Evolutionary conservation across 2,329 filamentous ascomycete genomes (phyloP).

Genomic region (Furcasterigmium sp.): DNA sequence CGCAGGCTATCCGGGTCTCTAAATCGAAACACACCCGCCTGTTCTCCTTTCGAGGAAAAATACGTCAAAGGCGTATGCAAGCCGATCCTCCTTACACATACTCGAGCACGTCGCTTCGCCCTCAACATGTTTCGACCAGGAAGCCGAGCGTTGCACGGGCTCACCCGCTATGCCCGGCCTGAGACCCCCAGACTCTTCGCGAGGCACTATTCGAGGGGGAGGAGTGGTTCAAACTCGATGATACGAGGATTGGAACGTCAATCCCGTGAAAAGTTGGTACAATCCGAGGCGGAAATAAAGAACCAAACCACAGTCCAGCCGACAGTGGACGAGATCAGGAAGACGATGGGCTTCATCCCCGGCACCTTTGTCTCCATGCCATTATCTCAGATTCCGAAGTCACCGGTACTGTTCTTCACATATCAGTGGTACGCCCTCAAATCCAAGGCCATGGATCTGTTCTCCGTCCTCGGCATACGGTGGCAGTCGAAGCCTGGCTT

Average conservation of each 20-base stretch:
- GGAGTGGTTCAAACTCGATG: background rate
- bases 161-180: background rate
- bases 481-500: slow-evolving; percentile 39
- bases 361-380: slow-evolving; percentile 44
- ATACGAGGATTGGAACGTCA: too few relatives aligned
- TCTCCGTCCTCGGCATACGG: slow-evolving; percentile 31
- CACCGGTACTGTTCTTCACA: slow-evolving; percentile 19
- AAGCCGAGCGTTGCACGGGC: slow-evolving; percentile 8
- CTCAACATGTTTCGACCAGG: slow-evolving; percentile 7
- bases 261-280: too few relatives aligned
- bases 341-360: slow-evolving; percentile 14
- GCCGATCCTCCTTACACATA: background rate
- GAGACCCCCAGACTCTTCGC: background rate
- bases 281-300: too few relatives aligned
- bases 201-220: background rate
- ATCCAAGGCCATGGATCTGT: slow-evolving; percentile 27
- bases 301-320: too few relatives aligned
- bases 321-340: too few relatives aligned
- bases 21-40: too few relatives aligned
- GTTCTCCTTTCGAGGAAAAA: too few relatives aligned
- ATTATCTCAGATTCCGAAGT: slow-evolving; percentile 24
- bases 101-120: too few relatives aligned
- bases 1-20: too few relatives aligned
- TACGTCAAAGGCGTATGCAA: background rate
- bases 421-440: slow-evolving; percentile 32